A percentile compares a stretch with the other conserved stretches of the same genome.
phyloP scores from a whole-genome alignment of 495 filamentous ascomycete genomes.

The Neurospora terricola region DNA sequence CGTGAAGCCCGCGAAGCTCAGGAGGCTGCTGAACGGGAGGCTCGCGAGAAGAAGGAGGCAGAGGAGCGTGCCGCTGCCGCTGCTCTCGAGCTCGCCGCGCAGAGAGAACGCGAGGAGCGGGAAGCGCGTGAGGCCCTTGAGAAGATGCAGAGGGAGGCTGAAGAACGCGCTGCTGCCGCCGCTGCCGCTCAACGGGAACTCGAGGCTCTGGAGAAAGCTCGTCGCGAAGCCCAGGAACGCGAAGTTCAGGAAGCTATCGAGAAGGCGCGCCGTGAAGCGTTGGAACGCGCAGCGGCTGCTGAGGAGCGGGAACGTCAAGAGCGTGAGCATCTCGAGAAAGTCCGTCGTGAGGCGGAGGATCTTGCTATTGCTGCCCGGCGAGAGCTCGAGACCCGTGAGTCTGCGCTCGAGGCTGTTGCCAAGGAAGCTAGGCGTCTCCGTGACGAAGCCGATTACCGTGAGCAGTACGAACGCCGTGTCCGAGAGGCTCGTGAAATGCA shows the following conservation, averaged over 20 bases:
- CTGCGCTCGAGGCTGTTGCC: not conserved
- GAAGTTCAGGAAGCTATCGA: not conserved
- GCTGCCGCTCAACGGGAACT: not conserved
- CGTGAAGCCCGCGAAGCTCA: not conserved
- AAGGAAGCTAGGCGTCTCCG: slow-evolving; percentile 14
- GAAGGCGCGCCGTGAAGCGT: not conserved
- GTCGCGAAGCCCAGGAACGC: not conserved
- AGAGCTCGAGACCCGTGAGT: not conserved
- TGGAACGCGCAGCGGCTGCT: not conserved
- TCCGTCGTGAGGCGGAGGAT: not conserved
- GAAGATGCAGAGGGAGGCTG: not conserved
- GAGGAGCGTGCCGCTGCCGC: not conserved
- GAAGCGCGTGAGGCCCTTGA: not conserved
- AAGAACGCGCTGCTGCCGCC: not conserved
- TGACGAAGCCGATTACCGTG: slow-evolving; percentile 17
- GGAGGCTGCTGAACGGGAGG: not conserved
- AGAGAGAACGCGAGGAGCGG: not conserved
- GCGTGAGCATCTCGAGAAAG: not conserved
- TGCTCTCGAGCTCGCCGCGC: not conserved
- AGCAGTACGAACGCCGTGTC: slow-evolving; percentile 16
- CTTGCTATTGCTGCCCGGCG: not conserved
- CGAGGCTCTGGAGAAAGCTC: not conserved
- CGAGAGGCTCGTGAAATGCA: slow-evolving; percentile 17
- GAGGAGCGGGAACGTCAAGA: not conserved
- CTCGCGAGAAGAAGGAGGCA: not conserved